Percentiles rank a stretch among this genome's conserved stretches.
Evolutionary conservation across 2,329 filamentous ascomycete genomes (phyloP).

Genomic region (Cladophialophora exuberans): DNA sequence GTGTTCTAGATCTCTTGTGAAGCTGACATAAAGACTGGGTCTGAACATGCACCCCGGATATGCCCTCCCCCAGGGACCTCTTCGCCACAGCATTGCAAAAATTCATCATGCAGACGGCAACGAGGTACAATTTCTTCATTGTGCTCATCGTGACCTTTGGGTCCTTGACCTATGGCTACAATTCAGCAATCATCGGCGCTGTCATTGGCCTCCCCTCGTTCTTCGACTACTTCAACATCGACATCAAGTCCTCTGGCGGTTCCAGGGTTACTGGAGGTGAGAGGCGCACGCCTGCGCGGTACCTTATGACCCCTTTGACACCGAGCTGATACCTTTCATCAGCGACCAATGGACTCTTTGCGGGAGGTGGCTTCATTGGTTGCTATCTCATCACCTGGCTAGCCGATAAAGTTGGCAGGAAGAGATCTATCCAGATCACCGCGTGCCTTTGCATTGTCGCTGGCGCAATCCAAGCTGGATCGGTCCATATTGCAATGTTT

Average conservation of each 20-base stretch:
- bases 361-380: slow-evolving; percentile 24
- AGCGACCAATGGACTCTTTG: slow-evolving; percentile 29
- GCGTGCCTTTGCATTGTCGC: slow-evolving; percentile 24
- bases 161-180: slow-evolving; percentile 30
- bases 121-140: slow-evolving; percentile 25
- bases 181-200: slow-evolving; percentile 28
- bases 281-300: too few relatives aligned
- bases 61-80: not conserved
- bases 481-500: slow-evolving; percentile 30
- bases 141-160: slow-evolving; percentile 29
- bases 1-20: not conserved
- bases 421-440: slow-evolving; percentile 22
- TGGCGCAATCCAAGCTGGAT: slow-evolving; percentile 25
- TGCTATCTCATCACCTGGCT: slow-evolving; percentile 23
- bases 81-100: not conserved
- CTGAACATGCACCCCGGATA: not conserved
- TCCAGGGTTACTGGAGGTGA: slow-evolving; percentile 23
- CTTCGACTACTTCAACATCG: slow-evolving; percentile 49
- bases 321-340: slow-evolving; percentile 1
- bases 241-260: slow-evolving; percentile 18
- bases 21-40: slow-evolving; percentile 1
- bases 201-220: slow-evolving; percentile 28
- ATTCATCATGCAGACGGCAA: slow-evolving; percentile 5
- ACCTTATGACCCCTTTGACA: too few relatives aligned
- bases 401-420: slow-evolving; percentile 23